These are phyloP conservation scores for Daldinia loculata DNA, from an alignment of 495 filamentous ascomycete species.

Conservation along the genomic window DNA sequence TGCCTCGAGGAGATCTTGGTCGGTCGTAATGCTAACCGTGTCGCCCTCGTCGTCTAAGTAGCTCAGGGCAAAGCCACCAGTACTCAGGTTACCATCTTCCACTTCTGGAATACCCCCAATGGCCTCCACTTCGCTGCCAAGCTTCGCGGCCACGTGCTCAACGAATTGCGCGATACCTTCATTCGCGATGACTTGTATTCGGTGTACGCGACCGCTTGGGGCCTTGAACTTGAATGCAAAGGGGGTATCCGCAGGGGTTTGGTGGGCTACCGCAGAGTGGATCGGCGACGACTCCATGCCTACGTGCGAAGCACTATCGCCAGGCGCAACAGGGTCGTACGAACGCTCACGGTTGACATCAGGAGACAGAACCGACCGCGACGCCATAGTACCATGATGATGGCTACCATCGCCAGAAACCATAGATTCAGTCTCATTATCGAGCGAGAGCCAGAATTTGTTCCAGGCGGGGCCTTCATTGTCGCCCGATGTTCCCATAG, in stretches of 20 bases:
- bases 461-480: slow-evolving; percentile 98
- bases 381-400: slow-evolving; percentile 62
- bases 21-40: slow-evolving; percentile 96
- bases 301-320: slow-evolving; percentile 93
- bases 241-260: slow-evolving; percentile 70
- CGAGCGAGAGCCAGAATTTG: slow-evolving; percentile 98
- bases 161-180: slow-evolving; percentile 86
- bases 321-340: slow-evolving; percentile 84
- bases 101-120: slow-evolving; percentile 82
- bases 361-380: slow-evolving; percentile 77
- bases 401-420: slow-evolving; percentile 88
- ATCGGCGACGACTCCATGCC: slow-evolving; percentile 76
- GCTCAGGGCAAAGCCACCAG: slow-evolving; percentile 90
- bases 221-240: slow-evolving; percentile 99
- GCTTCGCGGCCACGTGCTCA: slow-evolving; percentile 78
- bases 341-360: slow-evolving; percentile 68
- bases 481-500: slow-evolving; percentile 71
- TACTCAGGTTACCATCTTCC: slow-evolving; percentile 79
- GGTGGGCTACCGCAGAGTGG: slow-evolving; percentile 67
- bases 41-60: slow-evolving; percentile 98
- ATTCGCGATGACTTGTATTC: slow-evolving; percentile 82
- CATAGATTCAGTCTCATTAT: slow-evolving; percentile 95
- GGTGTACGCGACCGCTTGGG: slow-evolving; percentile 92
- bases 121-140: slow-evolving; percentile 84
- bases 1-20: slow-evolving; percentile 90